Evolutionary conservation across 306 rosid species (phyloP), one percentile per base, ranked within the genome.

Genomic region (Lablab purpureus): DNA sequence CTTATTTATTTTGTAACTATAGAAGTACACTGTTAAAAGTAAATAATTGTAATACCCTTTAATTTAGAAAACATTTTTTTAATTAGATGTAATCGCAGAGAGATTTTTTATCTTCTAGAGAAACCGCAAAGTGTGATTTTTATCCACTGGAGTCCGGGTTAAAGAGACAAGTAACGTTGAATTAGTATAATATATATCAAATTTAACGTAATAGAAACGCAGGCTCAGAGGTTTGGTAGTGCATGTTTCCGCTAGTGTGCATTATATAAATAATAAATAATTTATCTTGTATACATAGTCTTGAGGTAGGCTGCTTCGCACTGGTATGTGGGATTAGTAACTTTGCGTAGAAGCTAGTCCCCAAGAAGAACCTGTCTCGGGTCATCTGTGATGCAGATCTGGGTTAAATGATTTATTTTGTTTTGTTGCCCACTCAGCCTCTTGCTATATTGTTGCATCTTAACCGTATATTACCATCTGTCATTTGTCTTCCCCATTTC

Each of bases 381-480:
- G 32, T 18, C 2, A 41, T 41, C 1, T 28, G 37, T 43, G 23
- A 80, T 80, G 8, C n/a, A 10, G 34, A 22, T 23, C 14, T 56
- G 15, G 27, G 32, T 56, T 12, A 23, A 23, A 23, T 62, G 37
- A 40, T 64, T 30, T 28, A 67, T 25, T 71, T 36, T 62, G 30
- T 45, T 30, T 70, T 58, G 49, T 43, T 43, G 17, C 17, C 14
- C 15, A 28, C 28, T 40, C 41, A 71, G 11, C 23, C 18, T 79
- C 60, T 68, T 64, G 30, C 50, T 21, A 22, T 52, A 10, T 56
- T 27, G 8, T 56, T 79, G 49, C 27, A 45, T 70, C 19, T 56
- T 58, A 25, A 19, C 56, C 27, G 13, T 58, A 13, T 58, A 50
- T 59, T 22, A 22, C 23, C 77, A 2, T 49, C 18, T 6, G 5